Base-by-base conservation (phyloP, 1,139 yeast genomes). In the Saccharomyces hybrid region DNA sequence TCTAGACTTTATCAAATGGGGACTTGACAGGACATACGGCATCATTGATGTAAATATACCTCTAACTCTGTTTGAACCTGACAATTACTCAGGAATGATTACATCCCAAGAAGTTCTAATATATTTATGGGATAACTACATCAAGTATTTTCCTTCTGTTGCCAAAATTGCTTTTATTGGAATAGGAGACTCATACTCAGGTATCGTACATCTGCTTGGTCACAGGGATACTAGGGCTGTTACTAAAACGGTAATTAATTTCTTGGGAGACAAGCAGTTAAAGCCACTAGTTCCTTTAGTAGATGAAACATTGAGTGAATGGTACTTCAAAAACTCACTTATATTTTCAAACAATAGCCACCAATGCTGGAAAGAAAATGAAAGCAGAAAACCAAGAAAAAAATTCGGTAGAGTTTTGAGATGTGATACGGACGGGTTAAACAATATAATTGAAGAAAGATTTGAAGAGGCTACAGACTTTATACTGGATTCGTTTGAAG, bases 81-180 rank as follows among this genome's bases (percentile, higher is more conserved):
- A 73, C 49, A 69, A 72, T 41, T 84, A 84, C 62, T 83, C 83
- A 59, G 83, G 88, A 20, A 76, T 80, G 46, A 79, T 80, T 11
- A 80, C 85, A 47, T 78, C 95, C 0, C 96, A 89, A 66, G 96
- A 90, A 64, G 76, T 87, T 1, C 68, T 89, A 50, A 72, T 87
- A 20, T 88, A 88, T 65, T 65, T 93, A 23, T 93, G 98, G 97
- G 98, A 93, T 68, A 88, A 90, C 66, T 90, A 89, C 64, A 72
- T 93, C 53, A 83, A 87, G 51, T 87, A 84, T 67, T 88, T 88
- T 65, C 78, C 75, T 6, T 74, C 81, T 54, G 80, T 88, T 52
- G 76, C 81, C 50, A 87, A 87, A 60, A 69, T 95, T 51, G 84
- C 89, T 0, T 83, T 93, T 66, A 79, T 91, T 42, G 98, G 98